Evolutionary conservation across 106 monocot species (phyloP).

Genomic region (Acorus calamus): DNA sequence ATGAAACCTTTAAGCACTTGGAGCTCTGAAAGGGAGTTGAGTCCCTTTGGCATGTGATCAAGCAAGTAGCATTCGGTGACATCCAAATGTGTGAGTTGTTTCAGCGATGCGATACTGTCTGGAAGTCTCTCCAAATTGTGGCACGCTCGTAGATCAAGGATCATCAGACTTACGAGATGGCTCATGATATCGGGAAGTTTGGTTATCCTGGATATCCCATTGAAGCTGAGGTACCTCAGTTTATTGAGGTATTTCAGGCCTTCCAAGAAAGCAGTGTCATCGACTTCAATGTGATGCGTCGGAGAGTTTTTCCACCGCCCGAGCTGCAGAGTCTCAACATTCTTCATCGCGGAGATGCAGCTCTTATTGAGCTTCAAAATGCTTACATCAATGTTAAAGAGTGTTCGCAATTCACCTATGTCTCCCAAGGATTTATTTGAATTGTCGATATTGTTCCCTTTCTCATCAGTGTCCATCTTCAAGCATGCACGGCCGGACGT

Average conservation of each 20-base stretch:
- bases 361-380: conserved; percentile 1
- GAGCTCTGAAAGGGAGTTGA: conserved; percentile 5
- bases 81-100: conserved; percentile 13
- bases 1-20: conserved; percentile 24
- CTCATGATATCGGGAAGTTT: conserved; percentile 13
- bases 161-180: conserved; percentile 9
- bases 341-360: conserved; percentile 2
- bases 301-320: conserved; percentile 6
- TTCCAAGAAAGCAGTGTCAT: conserved; percentile 1
- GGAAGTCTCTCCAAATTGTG: conserved; percentile 17
- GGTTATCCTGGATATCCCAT: conserved; percentile 16
- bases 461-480: background rate
- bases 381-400: conserved; percentile 10
- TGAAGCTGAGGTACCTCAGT: conserved; percentile 16
- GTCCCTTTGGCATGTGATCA: conserved; percentile 10
- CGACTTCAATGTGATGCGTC: conserved; percentile 11
- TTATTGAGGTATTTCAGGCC: background rate
- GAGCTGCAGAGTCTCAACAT: conserved; percentile 6
- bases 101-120: background rate
- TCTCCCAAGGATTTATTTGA: no score
- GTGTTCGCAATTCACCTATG: no score
- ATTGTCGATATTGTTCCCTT: no score
- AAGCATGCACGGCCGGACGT: conserved; percentile 4
- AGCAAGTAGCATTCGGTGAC: conserved; percentile 23
- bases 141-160: conserved; percentile 17